Conservation (phyloP, 2,329 filamentous ascomycete genomes). For the Salinomyces thailandicus region DNA sequence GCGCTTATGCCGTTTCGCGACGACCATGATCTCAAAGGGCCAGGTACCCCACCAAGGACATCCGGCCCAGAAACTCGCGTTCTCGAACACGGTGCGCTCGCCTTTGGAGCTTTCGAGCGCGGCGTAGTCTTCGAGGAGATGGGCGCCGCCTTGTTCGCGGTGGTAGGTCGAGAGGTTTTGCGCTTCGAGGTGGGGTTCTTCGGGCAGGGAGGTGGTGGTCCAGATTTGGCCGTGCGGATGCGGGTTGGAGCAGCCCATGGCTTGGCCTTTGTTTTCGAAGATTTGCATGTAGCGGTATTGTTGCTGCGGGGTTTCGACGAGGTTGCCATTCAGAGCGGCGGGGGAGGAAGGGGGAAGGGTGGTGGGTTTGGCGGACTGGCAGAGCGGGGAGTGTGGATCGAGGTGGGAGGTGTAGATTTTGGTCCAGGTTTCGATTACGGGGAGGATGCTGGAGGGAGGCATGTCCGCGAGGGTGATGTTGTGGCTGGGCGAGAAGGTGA, state of each 20-base stretch:
- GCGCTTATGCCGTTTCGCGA: slow-evolving; percentile 74
- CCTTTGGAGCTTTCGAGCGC: slow-evolving; percentile 68
- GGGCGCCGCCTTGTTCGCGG: slow-evolving; percentile 56
- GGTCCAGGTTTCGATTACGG: slow-evolving; percentile 83
- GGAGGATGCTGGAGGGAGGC: slow-evolving; percentile 61
- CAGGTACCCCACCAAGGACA: slow-evolving; percentile 98
- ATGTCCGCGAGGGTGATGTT: slow-evolving; percentile 91
- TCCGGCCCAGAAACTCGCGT: slow-evolving; percentile 71
- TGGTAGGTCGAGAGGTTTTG: slow-evolving; percentile 70
- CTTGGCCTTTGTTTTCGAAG: slow-evolving; percentile 95
- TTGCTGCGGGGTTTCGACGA: slow-evolving; percentile 48
- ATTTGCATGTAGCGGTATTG: slow-evolving; percentile 98
- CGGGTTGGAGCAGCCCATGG: slow-evolving; percentile 98
- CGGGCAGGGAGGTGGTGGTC: slow-evolving; percentile 83
- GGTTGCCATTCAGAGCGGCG: slow-evolving; percentile 32
- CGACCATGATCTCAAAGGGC: slow-evolving; percentile 91
- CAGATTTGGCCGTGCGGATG: slow-evolving; percentile 96
- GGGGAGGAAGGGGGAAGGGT: slow-evolving; percentile 33
- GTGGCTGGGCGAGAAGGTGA: slow-evolving; percentile 87
- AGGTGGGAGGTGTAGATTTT: slow-evolving; percentile 77
- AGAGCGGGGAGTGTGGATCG: slow-evolving; percentile 58
- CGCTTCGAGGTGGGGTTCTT: slow-evolving; percentile 76
- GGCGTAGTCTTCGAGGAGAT: slow-evolving; percentile 80
- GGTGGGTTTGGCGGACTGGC: slow-evolving; percentile 34
- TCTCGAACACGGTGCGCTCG: slow-evolving; percentile 82